Conservation (phyloP, 2,329 filamentous ascomycete genomes). For the Monosporascus sp. region DNA sequence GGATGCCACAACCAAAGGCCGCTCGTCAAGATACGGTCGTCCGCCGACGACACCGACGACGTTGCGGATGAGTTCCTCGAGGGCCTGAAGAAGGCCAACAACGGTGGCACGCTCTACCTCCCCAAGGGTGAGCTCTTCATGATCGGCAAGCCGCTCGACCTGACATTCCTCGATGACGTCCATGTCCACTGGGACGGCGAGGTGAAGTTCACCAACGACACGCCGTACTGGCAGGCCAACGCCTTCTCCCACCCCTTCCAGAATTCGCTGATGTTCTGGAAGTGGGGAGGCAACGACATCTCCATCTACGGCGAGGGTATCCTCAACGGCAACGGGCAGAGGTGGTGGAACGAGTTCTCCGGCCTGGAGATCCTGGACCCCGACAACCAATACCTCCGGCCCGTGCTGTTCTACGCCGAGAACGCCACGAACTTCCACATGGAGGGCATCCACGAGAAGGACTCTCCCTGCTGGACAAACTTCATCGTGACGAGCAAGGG, state of each 20-base stretch:
- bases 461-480: constrained; percentile 60
- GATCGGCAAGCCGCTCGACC: constrained; percentile 53
- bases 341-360: constrained; percentile 38
- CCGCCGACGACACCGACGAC: constrained; percentile 49
- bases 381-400: constrained; percentile 50
- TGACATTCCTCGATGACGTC: constrained; percentile 52
- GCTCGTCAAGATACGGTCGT: constrained; percentile 45
- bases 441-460: constrained; percentile 52
- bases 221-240: constrained; percentile 36
- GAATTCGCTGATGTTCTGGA: constrained; percentile 56
- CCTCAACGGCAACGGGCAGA: constrained; percentile 49
- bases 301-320: constrained; percentile 52
- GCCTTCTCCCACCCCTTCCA: constrained; percentile 37
- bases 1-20: constrained; percentile 14
- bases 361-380: constrained; percentile 43
- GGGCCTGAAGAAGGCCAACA: constrained; percentile 50
- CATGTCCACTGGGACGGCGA: constrained; percentile 55
- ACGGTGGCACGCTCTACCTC: constrained; percentile 52
- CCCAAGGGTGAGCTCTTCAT: constrained; percentile 49
- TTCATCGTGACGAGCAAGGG: constrained; percentile 54
- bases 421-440: constrained; percentile 54
- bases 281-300: constrained; percentile 57
- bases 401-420: constrained; percentile 56
- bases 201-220: constrained; percentile 41
- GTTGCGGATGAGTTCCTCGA: constrained; percentile 49